Evolutionary conservation across 2,329 filamentous ascomycete genomes (phyloP).

Genomic region (Aspergillus udagawae): DNA sequence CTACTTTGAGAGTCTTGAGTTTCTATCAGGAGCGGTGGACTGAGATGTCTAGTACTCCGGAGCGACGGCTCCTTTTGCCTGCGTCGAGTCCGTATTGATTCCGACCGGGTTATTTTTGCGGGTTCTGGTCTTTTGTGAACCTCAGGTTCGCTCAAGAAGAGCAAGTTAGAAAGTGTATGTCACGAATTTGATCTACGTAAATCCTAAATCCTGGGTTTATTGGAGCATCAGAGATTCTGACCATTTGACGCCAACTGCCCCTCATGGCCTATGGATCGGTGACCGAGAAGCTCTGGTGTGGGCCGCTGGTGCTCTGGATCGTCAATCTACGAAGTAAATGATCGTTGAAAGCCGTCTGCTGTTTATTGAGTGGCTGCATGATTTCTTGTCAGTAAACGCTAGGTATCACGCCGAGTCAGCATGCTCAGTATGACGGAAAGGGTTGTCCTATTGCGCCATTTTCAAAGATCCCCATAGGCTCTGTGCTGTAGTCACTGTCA

Average conservation of each 20-base stretch:
- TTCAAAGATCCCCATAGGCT: slow-evolving; percentile 25
- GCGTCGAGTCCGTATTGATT: too few species aligned
- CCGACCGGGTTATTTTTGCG: slow-evolving; percentile 40
- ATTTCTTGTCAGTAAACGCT: background rate
- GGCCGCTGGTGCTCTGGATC: background rate
- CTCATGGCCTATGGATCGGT: background rate
- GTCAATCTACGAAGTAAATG: background rate
- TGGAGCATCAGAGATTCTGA: slow-evolving; percentile 3
- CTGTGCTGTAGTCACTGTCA: slow-evolving; percentile 15
- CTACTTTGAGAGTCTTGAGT: too few species aligned
- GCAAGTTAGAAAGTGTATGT: slow-evolving; percentile 65
- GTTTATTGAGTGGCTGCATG: background rate
- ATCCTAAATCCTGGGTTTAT: too few species aligned
- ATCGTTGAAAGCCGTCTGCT: background rate
- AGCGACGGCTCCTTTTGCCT: too few species aligned
- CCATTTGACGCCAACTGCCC: background rate
- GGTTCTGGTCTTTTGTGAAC: slow-evolving; percentile 73
- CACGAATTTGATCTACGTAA: background rate
- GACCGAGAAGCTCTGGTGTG: background rate
- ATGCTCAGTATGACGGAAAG: slow-evolving; percentile 4
- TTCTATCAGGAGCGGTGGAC: too few species aligned
- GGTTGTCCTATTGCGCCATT: slow-evolving; percentile 32
- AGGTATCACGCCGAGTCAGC: background rate
- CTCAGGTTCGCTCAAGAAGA: slow-evolving; percentile 72
- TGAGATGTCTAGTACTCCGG: too few species aligned